These are phyloP conservation scores for Fusarium brevicatenulatum DNA, from an alignment of 2,329 filamentous ascomycete species.

Conservation along the genomic window DNA sequence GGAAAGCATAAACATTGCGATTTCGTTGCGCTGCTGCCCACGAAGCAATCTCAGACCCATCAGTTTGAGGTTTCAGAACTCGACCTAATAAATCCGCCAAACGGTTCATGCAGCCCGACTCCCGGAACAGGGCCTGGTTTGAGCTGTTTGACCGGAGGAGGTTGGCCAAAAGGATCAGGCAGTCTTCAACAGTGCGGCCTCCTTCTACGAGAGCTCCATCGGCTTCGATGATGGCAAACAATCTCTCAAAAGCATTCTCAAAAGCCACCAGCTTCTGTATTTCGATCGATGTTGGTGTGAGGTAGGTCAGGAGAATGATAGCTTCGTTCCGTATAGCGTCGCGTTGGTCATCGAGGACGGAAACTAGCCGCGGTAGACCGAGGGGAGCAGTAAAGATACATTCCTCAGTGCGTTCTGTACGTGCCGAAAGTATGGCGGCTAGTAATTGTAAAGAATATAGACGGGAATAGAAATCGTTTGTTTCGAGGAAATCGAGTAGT, in stretches of 20 bases:
- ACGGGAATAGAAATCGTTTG: conserved; percentile 87
- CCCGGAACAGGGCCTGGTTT: conserved; percentile 93
- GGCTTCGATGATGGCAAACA: conserved; percentile 82
- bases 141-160: conserved; percentile 86
- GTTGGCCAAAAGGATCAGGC: conserved; percentile 89
- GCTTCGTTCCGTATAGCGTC: conserved; percentile 91
- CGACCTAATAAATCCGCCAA: conserved; percentile 75
- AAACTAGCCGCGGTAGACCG: conserved; percentile 87
- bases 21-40: conserved; percentile 84
- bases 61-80: conserved; percentile 63
- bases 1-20: conserved; percentile 89
- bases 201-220: conserved; percentile 87
- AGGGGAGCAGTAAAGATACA: conserved; percentile 90
- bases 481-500: conserved; percentile 88
- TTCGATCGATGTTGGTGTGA: conserved; percentile 87
- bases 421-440: conserved; percentile 82
- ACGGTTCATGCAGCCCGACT: conserved; percentile 83
- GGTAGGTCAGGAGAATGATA: conserved; percentile 84
- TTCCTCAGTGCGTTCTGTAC: conserved; percentile 92
- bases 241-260: conserved; percentile 88
- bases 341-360: conserved; percentile 82
- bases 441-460: conserved; percentile 92
- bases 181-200: conserved; percentile 90
- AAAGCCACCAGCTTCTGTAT: conserved; percentile 96
- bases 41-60: conserved; percentile 69